Evolutionary conservation across 2,329 filamentous ascomycete species (phyloP).

Genomic region (Penicillium sp.): DNA sequence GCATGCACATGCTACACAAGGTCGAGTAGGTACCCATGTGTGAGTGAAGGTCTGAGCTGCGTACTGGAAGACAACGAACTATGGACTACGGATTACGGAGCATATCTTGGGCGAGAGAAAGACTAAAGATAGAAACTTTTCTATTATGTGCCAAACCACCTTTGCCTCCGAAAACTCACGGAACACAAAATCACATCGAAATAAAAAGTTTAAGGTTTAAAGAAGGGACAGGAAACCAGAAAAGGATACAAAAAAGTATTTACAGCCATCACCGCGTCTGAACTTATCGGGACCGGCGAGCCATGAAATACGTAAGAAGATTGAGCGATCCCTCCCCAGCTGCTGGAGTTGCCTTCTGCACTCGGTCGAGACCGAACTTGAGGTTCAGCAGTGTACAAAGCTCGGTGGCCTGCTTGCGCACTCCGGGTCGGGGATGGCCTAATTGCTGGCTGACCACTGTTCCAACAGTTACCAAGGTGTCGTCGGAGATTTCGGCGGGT

Average conservation of each 20-base stretch:
- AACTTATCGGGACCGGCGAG: constrained; percentile 20
- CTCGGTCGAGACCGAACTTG: constrained; percentile 24
- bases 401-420: constrained; percentile 39
- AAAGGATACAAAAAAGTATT: background rate
- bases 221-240: background rate
- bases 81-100: background rate
- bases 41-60: no score
- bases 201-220: background rate
- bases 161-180: background rate
- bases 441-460: constrained; percentile 33
- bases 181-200: constrained; percentile 11
- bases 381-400: constrained; percentile 33
- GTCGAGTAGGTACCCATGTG: no score
- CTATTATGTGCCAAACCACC: constrained; percentile 8
- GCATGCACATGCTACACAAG: no score
- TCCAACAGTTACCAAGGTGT: constrained; percentile 27
- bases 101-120: background rate
- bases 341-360: constrained; percentile 31
- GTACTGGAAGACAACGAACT: no score
- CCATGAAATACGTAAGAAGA: constrained; percentile 39
- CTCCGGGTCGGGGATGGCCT: constrained; percentile 34
- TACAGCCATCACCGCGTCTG: constrained; percentile 1
- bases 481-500: constrained; percentile 20
- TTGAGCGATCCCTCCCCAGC: constrained; percentile 33
- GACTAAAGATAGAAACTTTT: background rate